A percentile compares a stretch with the other conserved stretches of the same genome.
These are phyloP conservation scores for Pythium phragmiticola DNA, from an alignment of 352 stramenopile species.

Conservation along the genomic window DNA sequence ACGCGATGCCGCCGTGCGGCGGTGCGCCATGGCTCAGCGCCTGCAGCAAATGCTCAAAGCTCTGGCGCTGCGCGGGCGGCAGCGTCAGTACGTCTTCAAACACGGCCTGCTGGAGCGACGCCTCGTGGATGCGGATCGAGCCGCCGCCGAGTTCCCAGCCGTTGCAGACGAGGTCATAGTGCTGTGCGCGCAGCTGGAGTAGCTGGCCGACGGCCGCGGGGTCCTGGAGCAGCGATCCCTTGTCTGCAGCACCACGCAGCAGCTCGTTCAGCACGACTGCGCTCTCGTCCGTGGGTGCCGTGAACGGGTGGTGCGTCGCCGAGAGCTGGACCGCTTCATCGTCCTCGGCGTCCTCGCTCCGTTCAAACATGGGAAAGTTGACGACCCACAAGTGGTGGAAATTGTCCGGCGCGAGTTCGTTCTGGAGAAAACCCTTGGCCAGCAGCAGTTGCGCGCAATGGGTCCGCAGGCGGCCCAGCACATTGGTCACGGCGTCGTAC, in stretches of 20 bases:
- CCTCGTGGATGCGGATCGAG: slow-evolving; percentile 83
- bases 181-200: slow-evolving; percentile 63
- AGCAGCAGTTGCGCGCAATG: slow-evolving; percentile 62
- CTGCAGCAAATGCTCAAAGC: slow-evolving; percentile 83
- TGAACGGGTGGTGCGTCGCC: slow-evolving; percentile 88
- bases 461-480: slow-evolving; percentile 70
- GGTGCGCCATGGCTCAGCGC: slow-evolving; percentile 75
- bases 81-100: slow-evolving; percentile 81
- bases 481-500: slow-evolving; percentile 51
- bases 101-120: slow-evolving; percentile 66
- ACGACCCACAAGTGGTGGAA: slow-evolving; percentile 84
- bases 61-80: slow-evolving; percentile 60
- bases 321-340: slow-evolving; percentile 47
- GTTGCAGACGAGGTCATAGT: slow-evolving; percentile 90
- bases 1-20: slow-evolving; percentile 81
- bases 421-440: slow-evolving; percentile 53
- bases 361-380: slow-evolving; percentile 89
- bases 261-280: slow-evolving; percentile 46
- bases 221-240: slow-evolving; percentile 49
- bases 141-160: slow-evolving; percentile 86
- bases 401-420: slow-evolving; percentile 63
- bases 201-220: slow-evolving; percentile 51
- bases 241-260: slow-evolving; percentile 20
- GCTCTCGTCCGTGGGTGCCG: slow-evolving; percentile 55
- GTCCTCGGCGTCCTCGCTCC: slow-evolving; percentile 42